These are phyloP conservation scores for Blastocystis sp. DNA, from an alignment of 352 stramenopile species.

Conservation along the genomic window DNA sequence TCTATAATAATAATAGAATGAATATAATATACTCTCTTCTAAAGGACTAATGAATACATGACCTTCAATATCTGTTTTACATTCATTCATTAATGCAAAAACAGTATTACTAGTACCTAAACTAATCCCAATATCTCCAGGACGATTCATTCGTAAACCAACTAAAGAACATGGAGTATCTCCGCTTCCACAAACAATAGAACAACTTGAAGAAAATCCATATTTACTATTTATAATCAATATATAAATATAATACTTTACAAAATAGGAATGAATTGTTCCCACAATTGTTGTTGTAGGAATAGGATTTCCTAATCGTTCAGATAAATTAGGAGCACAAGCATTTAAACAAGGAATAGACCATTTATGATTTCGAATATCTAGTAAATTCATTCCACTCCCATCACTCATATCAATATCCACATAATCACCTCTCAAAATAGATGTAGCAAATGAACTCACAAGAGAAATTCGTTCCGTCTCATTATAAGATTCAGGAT, in stretches of 20 bases:
- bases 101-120: constrained; percentile 64
- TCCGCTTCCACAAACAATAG: constrained; percentile 60
- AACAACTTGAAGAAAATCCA: not conserved
- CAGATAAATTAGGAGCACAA: constrained; percentile 1
- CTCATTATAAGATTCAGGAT: constrained; percentile 23
- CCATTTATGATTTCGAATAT: constrained; percentile 27
- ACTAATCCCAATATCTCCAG: constrained; percentile 61
- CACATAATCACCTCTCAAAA: constrained; percentile 54
- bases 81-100: constrained; percentile 2
- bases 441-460: constrained; percentile 55
- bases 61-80: not conserved
- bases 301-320: constrained; percentile 53
- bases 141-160: constrained; percentile 50
- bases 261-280: constrained; percentile 34
- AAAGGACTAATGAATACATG: constrained; percentile 63
- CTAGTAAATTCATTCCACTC: constrained; percentile 64
- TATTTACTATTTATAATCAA: constrained; percentile 4
- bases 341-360: constrained; percentile 18
- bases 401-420: constrained; percentile 62
- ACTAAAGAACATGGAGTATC: constrained; percentile 63
- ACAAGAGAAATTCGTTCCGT: constrained; percentile 61
- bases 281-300: constrained; percentile 15
- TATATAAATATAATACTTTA: not conserved
- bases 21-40: not conserved
- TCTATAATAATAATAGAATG: not conserved